Conservation (phyloP, 495 filamentous ascomycete species). For the Trichoderma virens region DNA sequence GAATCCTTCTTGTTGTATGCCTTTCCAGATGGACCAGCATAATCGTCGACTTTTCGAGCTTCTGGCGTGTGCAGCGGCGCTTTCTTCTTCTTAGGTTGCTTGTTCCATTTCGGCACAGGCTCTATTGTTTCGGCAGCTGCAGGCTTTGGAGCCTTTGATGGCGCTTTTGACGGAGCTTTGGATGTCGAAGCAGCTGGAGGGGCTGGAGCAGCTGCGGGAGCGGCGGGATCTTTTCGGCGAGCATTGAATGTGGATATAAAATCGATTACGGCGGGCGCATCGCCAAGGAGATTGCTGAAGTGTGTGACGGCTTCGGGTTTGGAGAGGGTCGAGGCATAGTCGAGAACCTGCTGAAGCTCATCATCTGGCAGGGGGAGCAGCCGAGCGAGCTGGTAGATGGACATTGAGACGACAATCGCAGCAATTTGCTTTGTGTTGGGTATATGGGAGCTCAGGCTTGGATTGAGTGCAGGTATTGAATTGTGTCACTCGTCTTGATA, state of each 20-base stretch:
- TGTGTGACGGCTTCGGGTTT: conserved; percentile 71
- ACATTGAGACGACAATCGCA: conserved; percentile 27
- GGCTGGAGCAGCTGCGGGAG: conserved; percentile 14
- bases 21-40: conserved; percentile 26
- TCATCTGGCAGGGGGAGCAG: conserved; percentile 79
- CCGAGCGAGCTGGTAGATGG: conserved; percentile 61
- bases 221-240: conserved; percentile 45
- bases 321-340: conserved; percentile 63
- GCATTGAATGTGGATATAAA: conserved; percentile 91
- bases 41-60: conserved; percentile 55
- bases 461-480: too few relatives aligned
- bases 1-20: conserved; percentile 37
- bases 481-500: too few relatives aligned
- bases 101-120: conserved; percentile 23
- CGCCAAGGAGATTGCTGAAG: conserved; percentile 81
- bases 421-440: background rate
- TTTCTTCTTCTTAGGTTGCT: conserved; percentile 45
- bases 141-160: background rate
- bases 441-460: too few relatives aligned
- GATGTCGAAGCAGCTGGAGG: background rate
- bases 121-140: conserved; percentile 22
- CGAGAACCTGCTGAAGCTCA: conserved; percentile 71
- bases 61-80: conserved; percentile 55
- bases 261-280: conserved; percentile 74
- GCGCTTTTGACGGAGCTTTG: background rate